phyloP scores from a whole-genome alignment of 148 eudicot species.

The Fallopia convolvulus region DNA sequence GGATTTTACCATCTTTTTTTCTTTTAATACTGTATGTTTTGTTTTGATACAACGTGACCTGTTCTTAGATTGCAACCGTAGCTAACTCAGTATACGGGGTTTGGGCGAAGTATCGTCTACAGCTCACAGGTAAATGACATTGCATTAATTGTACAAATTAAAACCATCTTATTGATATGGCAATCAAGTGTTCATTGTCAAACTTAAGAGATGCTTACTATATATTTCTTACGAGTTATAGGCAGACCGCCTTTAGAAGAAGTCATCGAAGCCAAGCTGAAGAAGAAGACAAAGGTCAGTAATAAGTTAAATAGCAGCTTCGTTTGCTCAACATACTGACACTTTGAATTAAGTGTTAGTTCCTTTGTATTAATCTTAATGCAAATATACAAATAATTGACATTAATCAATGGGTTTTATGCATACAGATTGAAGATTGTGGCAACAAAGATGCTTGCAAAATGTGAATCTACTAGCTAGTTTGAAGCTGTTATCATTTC shows the following conservation, averaged over 20 bases:
- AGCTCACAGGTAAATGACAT: conserved; percentile 53
- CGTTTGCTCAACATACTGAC: background rate
- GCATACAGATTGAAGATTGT: background rate
- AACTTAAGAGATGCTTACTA: background rate
- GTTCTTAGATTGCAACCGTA: conserved; percentile 57
- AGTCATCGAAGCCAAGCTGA: conserved; percentile 8
- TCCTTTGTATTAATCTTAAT: background rate
- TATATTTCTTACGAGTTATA: background rate
- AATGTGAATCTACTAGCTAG: background rate
- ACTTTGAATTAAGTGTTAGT: background rate
- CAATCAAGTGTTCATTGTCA: background rate
- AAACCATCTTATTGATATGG: background rate
- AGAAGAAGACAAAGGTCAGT: conserved; percentile 8
- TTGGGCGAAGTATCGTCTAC: conserved; percentile 92
- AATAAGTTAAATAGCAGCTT: background rate
- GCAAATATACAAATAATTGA: background rate
- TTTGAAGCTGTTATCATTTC: background rate
- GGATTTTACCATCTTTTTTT: background rate
- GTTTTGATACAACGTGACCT: conserved; percentile 4
- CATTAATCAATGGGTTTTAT: background rate
- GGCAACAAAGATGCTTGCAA: background rate
- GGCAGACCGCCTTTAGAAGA: conserved; percentile 11
- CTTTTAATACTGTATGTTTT: background rate
- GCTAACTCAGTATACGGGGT: conserved; percentile 73
- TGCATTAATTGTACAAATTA: background rate